Conservation (phyloP, 148 eudicot genomes). For the Hydrangea macrophylla region DNA sequence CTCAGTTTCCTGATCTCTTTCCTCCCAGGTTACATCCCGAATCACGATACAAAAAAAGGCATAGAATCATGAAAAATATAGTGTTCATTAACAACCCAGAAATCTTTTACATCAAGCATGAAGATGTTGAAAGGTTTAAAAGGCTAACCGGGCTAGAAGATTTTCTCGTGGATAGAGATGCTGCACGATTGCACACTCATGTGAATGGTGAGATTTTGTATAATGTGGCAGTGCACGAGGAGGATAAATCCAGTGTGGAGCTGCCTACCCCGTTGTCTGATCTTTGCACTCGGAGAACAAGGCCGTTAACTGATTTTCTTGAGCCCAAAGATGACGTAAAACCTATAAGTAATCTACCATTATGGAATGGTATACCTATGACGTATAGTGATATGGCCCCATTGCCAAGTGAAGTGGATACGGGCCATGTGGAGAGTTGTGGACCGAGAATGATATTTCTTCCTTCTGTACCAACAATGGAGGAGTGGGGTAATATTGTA, state of each 20-base stretch:
- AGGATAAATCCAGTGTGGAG: conserved; percentile 17
- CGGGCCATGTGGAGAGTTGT: conserved; percentile 18
- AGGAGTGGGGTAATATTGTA: conserved; percentile 48
- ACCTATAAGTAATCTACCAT: neutral
- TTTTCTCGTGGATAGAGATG: conserved; percentile 36
- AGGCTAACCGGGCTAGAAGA: conserved; percentile 48
- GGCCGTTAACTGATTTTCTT: conserved; percentile 18
- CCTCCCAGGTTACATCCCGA: conserved; percentile 61
- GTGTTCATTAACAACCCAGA: conserved; percentile 53
- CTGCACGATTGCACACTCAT: conserved; percentile 22
- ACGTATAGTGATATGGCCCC: conserved; percentile 18
- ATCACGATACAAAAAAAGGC: conserved; percentile 23
- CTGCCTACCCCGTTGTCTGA: conserved; percentile 19
- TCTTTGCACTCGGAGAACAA: conserved; percentile 20
- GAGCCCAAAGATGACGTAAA: conserved; percentile 1
- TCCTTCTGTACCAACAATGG: conserved; percentile 52
- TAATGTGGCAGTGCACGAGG: conserved; percentile 21
- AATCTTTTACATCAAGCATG: conserved; percentile 34
- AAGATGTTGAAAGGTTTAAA: conserved; percentile 61
- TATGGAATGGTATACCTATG: conserved; percentile 17
- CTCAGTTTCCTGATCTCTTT: conserved; percentile 75
- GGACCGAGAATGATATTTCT: conserved; percentile 69
- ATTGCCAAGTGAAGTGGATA: conserved; percentile 19
- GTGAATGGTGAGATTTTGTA: conserved; percentile 18
- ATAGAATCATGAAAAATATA: conserved; percentile 41